A percentile compares a stretch with the other conserved stretches of the same genome.
phyloP scores from a whole-genome alignment of 306 rosid genomes.

The Dalbergia cochinchinensis region DNA sequence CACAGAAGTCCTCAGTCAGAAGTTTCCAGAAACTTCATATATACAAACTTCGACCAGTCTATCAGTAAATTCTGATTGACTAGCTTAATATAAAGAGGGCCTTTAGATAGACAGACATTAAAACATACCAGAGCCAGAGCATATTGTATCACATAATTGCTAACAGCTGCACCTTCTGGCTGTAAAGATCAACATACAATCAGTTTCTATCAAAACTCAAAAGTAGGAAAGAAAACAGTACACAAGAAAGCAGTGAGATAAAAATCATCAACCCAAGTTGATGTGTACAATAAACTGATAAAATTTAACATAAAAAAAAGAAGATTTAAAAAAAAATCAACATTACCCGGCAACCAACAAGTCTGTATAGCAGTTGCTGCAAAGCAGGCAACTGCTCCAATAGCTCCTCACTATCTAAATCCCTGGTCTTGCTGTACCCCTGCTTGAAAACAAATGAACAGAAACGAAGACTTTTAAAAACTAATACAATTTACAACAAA shows the following conservation, averaged over 20 bases:
- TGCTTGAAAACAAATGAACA: conserved; percentile 54
- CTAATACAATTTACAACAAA: conserved; percentile 26
- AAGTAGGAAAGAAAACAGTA: conserved; percentile 20
- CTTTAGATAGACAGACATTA: conserved; percentile 8
- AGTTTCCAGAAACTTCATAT: neutral
- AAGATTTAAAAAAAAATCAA: neutral
- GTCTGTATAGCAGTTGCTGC: conserved; percentile 92
- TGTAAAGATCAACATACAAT: conserved; percentile 56
- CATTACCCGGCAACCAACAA: conserved; percentile 89
- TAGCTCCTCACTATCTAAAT: conserved; percentile 89
- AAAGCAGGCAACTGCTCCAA: conserved; percentile 97
- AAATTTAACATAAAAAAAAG: neutral
- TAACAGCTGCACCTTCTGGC: conserved; percentile 97
- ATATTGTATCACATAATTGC: conserved; percentile 93
- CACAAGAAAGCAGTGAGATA: neutral
- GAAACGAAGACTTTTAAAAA: neutral
- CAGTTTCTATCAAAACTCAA: conserved; percentile 27
- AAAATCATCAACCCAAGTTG: neutral
- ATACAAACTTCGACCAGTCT: conserved; percentile 16
- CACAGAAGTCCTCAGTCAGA: conserved; percentile 24
- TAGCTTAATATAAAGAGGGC: conserved; percentile 23
- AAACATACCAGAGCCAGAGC: conserved; percentile 94
- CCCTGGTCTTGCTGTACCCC: conserved; percentile 97
- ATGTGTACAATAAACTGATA: conserved; percentile 1
- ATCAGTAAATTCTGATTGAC: conserved; percentile 32